A percentile compares a stretch with the other conserved stretches of the same genome.
phyloP scores from a whole-genome alignment of 2,329 filamentous ascomycete genomes.

The Thermoascus crustaceus region DNA sequence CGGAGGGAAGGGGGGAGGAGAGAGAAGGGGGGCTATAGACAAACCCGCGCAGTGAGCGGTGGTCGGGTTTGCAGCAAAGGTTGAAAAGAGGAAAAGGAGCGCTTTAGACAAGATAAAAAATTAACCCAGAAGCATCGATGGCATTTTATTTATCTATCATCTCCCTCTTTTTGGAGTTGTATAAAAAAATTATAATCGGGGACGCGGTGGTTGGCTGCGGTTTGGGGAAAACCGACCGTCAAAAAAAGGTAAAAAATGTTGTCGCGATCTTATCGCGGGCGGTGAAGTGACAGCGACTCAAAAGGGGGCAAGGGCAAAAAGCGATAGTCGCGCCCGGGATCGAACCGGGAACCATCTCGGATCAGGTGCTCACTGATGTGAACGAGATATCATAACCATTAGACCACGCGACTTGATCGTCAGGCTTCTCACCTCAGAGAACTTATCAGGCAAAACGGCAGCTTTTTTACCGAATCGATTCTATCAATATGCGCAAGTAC shows the following conservation, averaged over 20 bases:
- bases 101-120: too few species aligned
- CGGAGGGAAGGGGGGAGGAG: too few species aligned
- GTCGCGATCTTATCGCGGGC: slow-evolving; percentile 2
- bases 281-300: slow-evolving; percentile 1
- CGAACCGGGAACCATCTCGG: slow-evolving; percentile 33
- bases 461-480: too few species aligned
- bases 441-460: not conserved
- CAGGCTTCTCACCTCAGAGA: not conserved
- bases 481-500: too few species aligned
- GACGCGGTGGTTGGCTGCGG: too few species aligned
- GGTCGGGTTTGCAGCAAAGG: too few species aligned
- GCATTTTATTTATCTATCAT: too few species aligned
- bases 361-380: slow-evolving; percentile 22
- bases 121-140: too few species aligned
- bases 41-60: too few species aligned
- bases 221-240: not conserved
- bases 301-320: slow-evolving; percentile 8
- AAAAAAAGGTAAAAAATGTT: slow-evolving; percentile 2
- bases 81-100: too few species aligned
- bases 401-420: slow-evolving; percentile 22
- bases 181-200: not conserved
- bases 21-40: too few species aligned
- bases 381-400: slow-evolving; percentile 36
- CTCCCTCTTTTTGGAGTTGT: too few species aligned
- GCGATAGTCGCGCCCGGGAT: slow-evolving; percentile 30